Evolutionary conservation across 768 basidiomycete genomes (phyloP).

Genomic region (Tricholoma flavovirens): DNA sequence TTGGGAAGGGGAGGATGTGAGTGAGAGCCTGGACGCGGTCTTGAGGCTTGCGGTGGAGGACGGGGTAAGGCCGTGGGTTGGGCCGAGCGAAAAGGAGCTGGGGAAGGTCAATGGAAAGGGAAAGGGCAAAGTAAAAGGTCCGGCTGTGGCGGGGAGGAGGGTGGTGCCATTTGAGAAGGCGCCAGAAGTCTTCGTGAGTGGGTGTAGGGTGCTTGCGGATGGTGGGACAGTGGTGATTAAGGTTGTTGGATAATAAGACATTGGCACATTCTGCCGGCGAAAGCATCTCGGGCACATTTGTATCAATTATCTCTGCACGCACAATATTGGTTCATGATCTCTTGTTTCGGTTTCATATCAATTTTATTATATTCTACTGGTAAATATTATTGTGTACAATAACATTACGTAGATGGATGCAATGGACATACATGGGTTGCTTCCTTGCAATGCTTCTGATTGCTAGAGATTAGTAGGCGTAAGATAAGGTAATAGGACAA

Average conservation of each 20-base stretch:
- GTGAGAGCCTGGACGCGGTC: constrained; percentile 40
- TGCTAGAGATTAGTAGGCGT: neutral
- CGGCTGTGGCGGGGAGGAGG: constrained; percentile 10
- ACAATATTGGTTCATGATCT: neutral
- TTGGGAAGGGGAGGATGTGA: constrained; percentile 74
- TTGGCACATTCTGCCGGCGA: neutral
- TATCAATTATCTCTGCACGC: neutral
- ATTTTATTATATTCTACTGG: neutral
- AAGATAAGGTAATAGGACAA: neutral
- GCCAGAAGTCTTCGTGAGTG: constrained; percentile 43
- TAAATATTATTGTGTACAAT: neutral
- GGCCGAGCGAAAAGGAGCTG: constrained; percentile 13
- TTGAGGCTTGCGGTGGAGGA: constrained; percentile 36
- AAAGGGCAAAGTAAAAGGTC: constrained; percentile 1
- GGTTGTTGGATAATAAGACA: constrained; percentile 27
- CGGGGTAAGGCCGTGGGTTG: constrained; percentile 41
- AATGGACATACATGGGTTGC: neutral
- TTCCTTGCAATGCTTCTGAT: neutral
- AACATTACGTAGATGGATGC: neutral
- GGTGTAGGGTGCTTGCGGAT: constrained; percentile 27
- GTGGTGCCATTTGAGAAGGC: constrained; percentile 51
- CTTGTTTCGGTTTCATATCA: no score
- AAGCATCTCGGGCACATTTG: neutral
- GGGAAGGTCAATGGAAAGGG: constrained; percentile 12
- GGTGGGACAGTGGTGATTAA: constrained; percentile 42